A percentile compares a stretch with the other conserved stretches of the same genome.
Evolutionary conservation across 2,329 filamentous ascomycete species (phyloP).

Genomic region (Diplodia seriata): DNA sequence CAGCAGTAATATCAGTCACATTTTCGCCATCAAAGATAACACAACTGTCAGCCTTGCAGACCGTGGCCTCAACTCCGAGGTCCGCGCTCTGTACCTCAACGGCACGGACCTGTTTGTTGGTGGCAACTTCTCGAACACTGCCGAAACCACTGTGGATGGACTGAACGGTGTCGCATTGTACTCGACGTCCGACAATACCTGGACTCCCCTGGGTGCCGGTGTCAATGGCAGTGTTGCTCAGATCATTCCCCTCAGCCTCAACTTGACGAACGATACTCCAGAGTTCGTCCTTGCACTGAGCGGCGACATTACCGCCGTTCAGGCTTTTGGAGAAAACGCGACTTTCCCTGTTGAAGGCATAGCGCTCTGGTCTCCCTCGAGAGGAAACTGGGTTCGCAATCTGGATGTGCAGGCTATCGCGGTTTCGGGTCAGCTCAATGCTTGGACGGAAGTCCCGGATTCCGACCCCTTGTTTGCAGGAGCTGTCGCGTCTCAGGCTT

Average conservation of each 20-base stretch:
- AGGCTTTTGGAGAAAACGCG: constrained; percentile 68
- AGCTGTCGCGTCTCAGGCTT: constrained; percentile 77
- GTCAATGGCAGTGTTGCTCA: constrained; percentile 79
- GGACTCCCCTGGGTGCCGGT: constrained; percentile 82
- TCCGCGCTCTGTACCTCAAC: constrained; percentile 74
- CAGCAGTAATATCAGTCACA: constrained; percentile 69
- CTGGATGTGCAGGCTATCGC: constrained; percentile 67
- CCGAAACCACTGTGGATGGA: constrained; percentile 65
- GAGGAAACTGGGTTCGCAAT: constrained; percentile 86
- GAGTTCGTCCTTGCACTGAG: constrained; percentile 81
- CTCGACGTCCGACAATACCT: constrained; percentile 70
- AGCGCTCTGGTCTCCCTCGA: constrained; percentile 89
- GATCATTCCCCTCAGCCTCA: constrained; percentile 79
- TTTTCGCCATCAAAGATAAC: constrained; percentile 74
- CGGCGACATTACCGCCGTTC: constrained; percentile 77
- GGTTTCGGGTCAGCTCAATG: constrained; percentile 75
- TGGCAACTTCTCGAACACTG: constrained; percentile 81
- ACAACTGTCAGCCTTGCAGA: constrained; percentile 68
- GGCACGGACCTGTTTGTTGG: constrained; percentile 76
- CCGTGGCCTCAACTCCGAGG: constrained; percentile 79
- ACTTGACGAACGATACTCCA: constrained; percentile 70
- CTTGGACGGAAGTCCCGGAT: constrained; percentile 70
- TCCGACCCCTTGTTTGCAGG: constrained; percentile 78
- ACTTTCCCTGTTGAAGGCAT: constrained; percentile 74
- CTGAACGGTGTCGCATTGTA: constrained; percentile 81